Conservation (phyloP, 495 filamentous ascomycete genomes). For the Podospora fimiseda region DNA sequence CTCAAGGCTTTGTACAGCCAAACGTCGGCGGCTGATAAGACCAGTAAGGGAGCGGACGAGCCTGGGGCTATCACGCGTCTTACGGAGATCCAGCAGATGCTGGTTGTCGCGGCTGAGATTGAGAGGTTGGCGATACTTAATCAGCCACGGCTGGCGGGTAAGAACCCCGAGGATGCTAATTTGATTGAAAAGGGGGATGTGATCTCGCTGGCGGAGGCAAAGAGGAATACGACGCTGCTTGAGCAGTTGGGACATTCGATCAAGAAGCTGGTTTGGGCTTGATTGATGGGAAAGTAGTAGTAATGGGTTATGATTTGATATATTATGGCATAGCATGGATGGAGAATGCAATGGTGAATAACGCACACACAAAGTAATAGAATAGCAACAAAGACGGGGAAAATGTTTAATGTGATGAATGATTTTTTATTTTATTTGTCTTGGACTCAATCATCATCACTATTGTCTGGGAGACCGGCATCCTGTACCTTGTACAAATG, state of each 20-base stretch:
- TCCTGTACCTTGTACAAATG: constrained; percentile 58
- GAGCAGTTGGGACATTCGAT: constrained; percentile 80
- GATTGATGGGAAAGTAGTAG: no score
- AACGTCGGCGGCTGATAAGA: constrained; percentile 41
- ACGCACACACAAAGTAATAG: no score
- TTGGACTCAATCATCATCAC: neutral
- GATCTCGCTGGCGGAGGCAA: constrained; percentile 75
- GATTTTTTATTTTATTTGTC: neutral
- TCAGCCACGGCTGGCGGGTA: constrained; percentile 29
- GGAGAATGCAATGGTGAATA: neutral
- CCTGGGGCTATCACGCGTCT: constrained; percentile 33
- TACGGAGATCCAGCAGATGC: constrained; percentile 65
- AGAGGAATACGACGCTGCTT: constrained; percentile 76
- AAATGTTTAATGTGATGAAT: neutral
- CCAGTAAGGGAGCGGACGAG: constrained; percentile 27
- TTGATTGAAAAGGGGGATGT: constrained; percentile 68
- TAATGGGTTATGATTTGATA: no score
- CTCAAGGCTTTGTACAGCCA: constrained; percentile 58
- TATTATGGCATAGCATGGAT: no score
- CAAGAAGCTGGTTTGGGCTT: constrained; percentile 91
- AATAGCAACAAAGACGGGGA: neutral
- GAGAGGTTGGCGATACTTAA: constrained; percentile 35
- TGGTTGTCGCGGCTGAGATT: constrained; percentile 60
- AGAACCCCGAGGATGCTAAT: constrained; percentile 25
- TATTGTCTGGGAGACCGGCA: neutral